phyloP scores from a whole-genome alignment of 148 eudicot genomes.

The Persicaria tinctoria region DNA sequence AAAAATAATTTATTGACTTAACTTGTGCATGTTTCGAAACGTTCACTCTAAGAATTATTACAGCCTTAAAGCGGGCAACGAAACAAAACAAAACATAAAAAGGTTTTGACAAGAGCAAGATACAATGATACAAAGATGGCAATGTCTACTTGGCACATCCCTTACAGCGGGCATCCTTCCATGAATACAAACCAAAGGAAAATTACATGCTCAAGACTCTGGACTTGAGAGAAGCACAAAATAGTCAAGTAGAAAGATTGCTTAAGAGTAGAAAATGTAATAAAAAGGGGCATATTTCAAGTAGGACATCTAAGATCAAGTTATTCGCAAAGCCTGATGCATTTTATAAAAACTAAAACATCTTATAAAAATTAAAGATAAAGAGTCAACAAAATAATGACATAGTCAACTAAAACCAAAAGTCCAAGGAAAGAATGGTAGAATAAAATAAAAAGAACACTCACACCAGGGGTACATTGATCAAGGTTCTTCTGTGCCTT shows the following conservation, averaged over 20 bases:
- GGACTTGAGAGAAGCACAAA: too few relatives aligned
- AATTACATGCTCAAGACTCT: too few relatives aligned
- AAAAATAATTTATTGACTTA: too few relatives aligned
- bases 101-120: not conserved
- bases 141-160: not conserved
- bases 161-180: not conserved
- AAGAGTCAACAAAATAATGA: not conserved
- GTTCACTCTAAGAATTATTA: too few relatives aligned
- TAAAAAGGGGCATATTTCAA: not conserved
- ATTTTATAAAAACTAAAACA: not conserved
- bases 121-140: not conserved
- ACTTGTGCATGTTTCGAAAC: too few relatives aligned
- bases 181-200: not conserved
- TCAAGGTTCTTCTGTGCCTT: too few relatives aligned
- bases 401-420: not conserved
- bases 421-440: not conserved
- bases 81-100: not conserved
- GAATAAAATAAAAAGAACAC: slow-evolving; percentile 24
- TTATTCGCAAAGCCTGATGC: not conserved
- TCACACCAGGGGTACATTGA: slow-evolving; percentile 24
- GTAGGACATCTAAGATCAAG: not conserved
- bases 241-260: too few relatives aligned
- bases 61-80: too few relatives aligned
- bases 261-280: not conserved
- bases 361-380: too few relatives aligned